phyloP scores from a whole-genome alignment of 352 stramenopile genomes.

The Pythium monospermum region DNA sequence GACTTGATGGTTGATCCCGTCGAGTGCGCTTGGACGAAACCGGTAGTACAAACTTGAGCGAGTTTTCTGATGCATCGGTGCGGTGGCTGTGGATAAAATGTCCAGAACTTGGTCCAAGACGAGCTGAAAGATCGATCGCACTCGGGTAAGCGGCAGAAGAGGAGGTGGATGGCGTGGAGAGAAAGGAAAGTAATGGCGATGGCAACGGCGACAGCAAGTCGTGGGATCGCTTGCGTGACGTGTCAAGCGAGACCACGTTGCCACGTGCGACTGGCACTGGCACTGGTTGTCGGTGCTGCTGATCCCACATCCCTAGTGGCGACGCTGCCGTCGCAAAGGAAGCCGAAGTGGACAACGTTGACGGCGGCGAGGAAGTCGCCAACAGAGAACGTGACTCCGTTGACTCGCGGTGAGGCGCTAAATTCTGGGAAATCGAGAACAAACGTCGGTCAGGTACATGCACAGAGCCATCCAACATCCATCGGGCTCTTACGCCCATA shows the following conservation, averaged over 20 bases:
- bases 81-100: neutral
- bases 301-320: neutral
- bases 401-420: conserved; percentile 8
- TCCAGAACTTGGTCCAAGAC: neutral
- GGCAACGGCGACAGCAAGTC: conserved; percentile 20
- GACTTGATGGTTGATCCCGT: conserved; percentile 13
- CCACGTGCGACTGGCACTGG: too few species aligned
- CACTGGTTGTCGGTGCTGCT: too few species aligned
- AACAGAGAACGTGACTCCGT: neutral
- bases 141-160: neutral
- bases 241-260: neutral
- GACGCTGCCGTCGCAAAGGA: neutral
- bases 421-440: too few species aligned
- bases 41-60: conserved; percentile 21
- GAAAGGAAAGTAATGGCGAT: conserved; percentile 20
- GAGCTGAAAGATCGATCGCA: conserved; percentile 8
- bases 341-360: neutral
- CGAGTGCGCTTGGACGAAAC: conserved; percentile 14
- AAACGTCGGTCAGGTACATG: too few species aligned
- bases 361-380: neutral
- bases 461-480: neutral
- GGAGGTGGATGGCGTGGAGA: conserved; percentile 3
- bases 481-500: conserved; percentile 16
- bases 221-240: conserved; percentile 15
- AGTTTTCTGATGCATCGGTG: conserved; percentile 6